Evolutionary conservation across 164 flowering plant genomes (phyloP), one percentile per base, ranked within the genome.

Genomic region (Tetrastigma voinierianum): DNA sequence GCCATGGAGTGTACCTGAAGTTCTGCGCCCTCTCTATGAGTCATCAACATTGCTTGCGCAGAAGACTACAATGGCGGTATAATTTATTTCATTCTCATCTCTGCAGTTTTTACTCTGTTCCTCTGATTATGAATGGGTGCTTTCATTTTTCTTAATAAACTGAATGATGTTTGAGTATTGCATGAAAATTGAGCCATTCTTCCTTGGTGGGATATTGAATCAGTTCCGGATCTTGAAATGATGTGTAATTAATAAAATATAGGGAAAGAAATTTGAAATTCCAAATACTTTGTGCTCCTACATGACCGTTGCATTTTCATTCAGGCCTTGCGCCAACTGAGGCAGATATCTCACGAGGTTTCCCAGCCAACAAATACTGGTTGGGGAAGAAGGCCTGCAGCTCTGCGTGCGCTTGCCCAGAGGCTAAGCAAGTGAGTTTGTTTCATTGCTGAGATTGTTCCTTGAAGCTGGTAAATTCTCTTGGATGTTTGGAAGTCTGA

Each of bases 1-100:
- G 89, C 85, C 87, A 32, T 78, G 84, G 81, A 85, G 83, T 66
- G 88, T 87, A 0, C 90, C 92, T 66, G 90, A 87, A 76, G 92
- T 87, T 40, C 64, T 87, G 71, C 87, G 90, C n/a, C 90, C 90
- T 16, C 84, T 86, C 1, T 87, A 87, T 56, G 86, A 87, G 75
- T 87, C 92, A 46, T 86, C 93, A 17, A 79, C 81, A 21, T 66
- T 87, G 70, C 85, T 87, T 74, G 82, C 93, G 57, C 92, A 87
- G 74, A 84, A 74, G 75, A 86, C 84, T 57, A 87, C 90, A 51
- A 74, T 84, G 75, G 88, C 90, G 49, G 92, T 87, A 81, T 80
- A 23, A 46, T 64, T 18, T 25, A 48, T 65, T 17, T 43, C 20
- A 17, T 57, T 62, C 46, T 32, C 40, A 32, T 4, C 3, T 66